phyloP scores from a whole-genome alignment of 2,329 filamentous ascomycete genomes.

The Trichoderma sp. region DNA sequence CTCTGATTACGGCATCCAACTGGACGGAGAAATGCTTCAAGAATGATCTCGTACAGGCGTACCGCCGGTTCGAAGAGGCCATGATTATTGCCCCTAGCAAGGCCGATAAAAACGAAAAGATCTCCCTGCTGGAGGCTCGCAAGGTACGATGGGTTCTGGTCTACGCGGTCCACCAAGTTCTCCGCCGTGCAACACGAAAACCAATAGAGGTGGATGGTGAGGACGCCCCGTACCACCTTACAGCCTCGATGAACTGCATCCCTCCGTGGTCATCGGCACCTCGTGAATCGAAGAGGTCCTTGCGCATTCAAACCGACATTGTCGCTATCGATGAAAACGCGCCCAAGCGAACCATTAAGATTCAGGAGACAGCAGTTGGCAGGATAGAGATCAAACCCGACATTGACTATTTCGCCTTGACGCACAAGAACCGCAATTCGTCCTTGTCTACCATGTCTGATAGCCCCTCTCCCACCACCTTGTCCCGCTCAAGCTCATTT shows the following conservation, averaged over 20 bases:
- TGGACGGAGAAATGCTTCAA: constrained; percentile 41
- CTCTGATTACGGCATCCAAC: constrained; percentile 56
- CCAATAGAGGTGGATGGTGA: constrained; percentile 63
- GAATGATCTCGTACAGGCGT: constrained; percentile 66
- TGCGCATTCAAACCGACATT: constrained; percentile 34
- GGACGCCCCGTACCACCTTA: constrained; percentile 58
- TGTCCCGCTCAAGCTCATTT: constrained; percentile 37
- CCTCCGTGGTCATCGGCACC: constrained; percentile 51
- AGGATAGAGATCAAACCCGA: constrained; percentile 55
- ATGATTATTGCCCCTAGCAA: constrained; percentile 52
- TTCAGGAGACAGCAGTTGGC: constrained; percentile 11
- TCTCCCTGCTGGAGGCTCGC: constrained; percentile 62
- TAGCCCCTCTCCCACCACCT: constrained; percentile 26
- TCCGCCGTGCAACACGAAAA: constrained; percentile 62
- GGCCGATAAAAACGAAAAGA: constrained; percentile 57
- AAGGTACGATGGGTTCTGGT: constrained; percentile 79
- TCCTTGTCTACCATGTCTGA: constrained; percentile 28
- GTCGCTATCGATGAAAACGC: constrained; percentile 23
- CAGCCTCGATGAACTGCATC: constrained; percentile 45
- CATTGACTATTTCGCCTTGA: constrained; percentile 55
- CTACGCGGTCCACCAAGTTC: constrained; percentile 72
- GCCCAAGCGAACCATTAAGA: constrained; percentile 24
- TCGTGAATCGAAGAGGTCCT: constrained; percentile 32
- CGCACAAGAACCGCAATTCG: constrained; percentile 36
- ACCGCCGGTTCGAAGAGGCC: constrained; percentile 69